Base-by-base conservation (phyloP, 495 filamentous ascomycete genomes). In the Tuber indicum region DNA sequence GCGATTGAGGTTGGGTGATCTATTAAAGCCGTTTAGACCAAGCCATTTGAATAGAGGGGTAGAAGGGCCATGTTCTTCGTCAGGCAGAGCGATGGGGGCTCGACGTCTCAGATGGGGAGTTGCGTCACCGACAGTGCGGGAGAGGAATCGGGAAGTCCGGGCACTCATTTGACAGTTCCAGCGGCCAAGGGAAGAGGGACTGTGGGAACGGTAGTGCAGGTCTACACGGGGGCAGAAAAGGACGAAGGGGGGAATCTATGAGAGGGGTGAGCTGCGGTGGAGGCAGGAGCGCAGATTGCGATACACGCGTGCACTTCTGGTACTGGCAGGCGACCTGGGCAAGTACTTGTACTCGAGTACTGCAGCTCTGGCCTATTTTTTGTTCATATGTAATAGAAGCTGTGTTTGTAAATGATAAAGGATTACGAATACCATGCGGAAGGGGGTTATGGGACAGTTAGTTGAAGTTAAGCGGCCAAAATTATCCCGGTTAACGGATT, bases 41-140 rank as follows among this genome's bases (percentile, higher is more conserved):
- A 76, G 42, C 78, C 77, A 80, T 46, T 74, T 46, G 36, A 74
- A 44, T 47, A 47, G 41, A 9, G 47, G 1, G 43, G 52, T 7
- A 7, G 32, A 43, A 42, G 47, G 19, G 42, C 75, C 78, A 72
- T 75, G 71, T 49, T 81, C 80, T 74, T 81, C 79, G 69, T 81
- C 79, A 12, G 23, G 36, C 8, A 16, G 21, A n/a, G n/a, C 42
- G 17, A 44, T 6, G 43, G 75, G 58, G 16, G 52, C 26, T 14
- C 79, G 80, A 21, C 66, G 72, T 66, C 71, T 72, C 44, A 81
- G 80, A 23, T 82, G 75, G 36, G 80, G 82, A 42, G 79, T 72
- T 43, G 78, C 71, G 42, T 81, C 80, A 52, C 70, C 80, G 5
- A 77, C 72, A 21, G 79, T 45, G 44, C 79, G 76, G 41, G 80